Evolutionary conservation across 495 filamentous ascomycete genomes (phyloP).

Genomic region (Cercophora sp.): DNA sequence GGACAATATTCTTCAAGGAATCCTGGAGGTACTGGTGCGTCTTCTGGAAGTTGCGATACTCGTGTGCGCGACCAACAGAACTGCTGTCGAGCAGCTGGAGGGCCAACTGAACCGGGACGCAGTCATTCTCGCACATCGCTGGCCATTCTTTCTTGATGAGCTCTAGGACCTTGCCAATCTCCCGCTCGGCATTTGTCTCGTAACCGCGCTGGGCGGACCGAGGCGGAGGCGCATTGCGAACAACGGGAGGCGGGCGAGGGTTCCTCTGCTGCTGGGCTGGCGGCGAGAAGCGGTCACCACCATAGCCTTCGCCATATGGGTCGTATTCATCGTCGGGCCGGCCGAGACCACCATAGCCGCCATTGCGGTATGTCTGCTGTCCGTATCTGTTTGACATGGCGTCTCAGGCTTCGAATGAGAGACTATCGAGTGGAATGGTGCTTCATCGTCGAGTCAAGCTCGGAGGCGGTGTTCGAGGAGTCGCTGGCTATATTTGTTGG

Average conservation of each 20-base stretch:
- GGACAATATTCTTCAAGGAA: slow-evolving; percentile 91
- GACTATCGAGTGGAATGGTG: slow-evolving; percentile 17
- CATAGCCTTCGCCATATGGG: slow-evolving; percentile 43
- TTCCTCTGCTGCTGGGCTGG: slow-evolving; percentile 26
- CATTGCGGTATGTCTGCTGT: slow-evolving; percentile 40
- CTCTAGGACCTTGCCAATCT: slow-evolving; percentile 48
- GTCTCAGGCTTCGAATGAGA: slow-evolving; percentile 1
- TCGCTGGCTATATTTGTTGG: too few relatives aligned
- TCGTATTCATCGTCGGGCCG: slow-evolving; percentile 41
- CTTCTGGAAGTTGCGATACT: slow-evolving; percentile 75
- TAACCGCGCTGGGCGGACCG: slow-evolving; percentile 28
- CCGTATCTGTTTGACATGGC: slow-evolving; percentile 43
- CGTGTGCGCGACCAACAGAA: slow-evolving; percentile 83
- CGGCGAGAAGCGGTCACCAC: slow-evolving; percentile 35
- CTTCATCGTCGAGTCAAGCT: slow-evolving; percentile 18
- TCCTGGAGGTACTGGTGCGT: slow-evolving; percentile 81
- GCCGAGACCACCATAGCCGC: slow-evolving; percentile 27
- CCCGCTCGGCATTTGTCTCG: slow-evolving; percentile 43
- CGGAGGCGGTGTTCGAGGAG: too few relatives aligned
- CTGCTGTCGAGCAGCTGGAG: slow-evolving; percentile 90
- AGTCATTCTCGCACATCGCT: slow-evolving; percentile 81
- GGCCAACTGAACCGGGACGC: slow-evolving; percentile 87
- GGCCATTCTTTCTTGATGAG: slow-evolving; percentile 85
- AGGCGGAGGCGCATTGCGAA: slow-evolving; percentile 25
- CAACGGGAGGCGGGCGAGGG: slow-evolving; percentile 20